These are phyloP conservation scores for Angophora floribunda DNA, from an alignment of 345 rosid species.

Conservation along the genomic window DNA sequence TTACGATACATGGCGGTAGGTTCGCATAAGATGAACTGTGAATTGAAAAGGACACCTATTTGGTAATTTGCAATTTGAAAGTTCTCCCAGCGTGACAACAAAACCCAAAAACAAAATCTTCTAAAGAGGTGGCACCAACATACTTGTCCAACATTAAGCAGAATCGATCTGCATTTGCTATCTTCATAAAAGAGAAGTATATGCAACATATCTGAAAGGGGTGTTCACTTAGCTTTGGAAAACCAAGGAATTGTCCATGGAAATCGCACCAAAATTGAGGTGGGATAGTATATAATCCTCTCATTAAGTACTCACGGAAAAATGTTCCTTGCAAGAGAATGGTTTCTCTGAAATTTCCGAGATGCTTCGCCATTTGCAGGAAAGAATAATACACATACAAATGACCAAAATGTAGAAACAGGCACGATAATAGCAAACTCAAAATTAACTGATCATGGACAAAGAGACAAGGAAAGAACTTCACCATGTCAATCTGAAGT, in stretches of 20 bases:
- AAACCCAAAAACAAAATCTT: neutral
- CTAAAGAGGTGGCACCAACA: neutral
- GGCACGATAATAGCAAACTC: neutral
- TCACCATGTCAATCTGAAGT: constrained; percentile 43
- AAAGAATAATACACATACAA: neutral
- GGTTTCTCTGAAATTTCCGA: neutral
- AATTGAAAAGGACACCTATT: neutral
- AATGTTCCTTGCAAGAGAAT: neutral
- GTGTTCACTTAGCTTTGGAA: neutral
- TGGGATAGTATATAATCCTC: neutral
- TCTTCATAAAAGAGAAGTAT: neutral
- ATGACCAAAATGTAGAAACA: neutral
- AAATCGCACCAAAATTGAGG: neutral
- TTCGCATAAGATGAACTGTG: neutral
- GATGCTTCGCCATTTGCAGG: neutral
- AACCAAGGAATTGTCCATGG: neutral
- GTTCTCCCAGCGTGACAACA: neutral
- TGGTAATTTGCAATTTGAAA: neutral
- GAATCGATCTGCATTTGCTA: neutral
- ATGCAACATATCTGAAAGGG: neutral
- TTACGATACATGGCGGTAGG: neutral
- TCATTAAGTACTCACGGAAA: neutral
- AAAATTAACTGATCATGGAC: neutral
- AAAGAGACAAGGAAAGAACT: neutral
- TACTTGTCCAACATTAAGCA: neutral